Conservation (phyloP, 2,329 filamentous ascomycete species). For the Scopulariopsis brevicaulis region DNA sequence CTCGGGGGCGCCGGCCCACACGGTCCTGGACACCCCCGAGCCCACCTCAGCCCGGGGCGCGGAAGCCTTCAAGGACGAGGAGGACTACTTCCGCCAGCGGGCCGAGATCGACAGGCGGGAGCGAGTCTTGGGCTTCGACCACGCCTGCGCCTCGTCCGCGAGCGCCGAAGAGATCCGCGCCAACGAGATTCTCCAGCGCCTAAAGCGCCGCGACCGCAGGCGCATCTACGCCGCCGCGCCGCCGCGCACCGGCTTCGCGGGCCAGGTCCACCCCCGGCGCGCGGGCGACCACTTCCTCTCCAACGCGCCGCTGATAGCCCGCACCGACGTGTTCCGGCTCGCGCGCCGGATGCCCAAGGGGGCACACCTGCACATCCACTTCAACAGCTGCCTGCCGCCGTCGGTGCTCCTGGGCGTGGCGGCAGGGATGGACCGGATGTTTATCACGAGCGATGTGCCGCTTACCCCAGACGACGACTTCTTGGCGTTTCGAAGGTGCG, state of each 20-base stretch:
- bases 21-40: background rate
- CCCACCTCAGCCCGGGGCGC: background rate
- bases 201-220: conserved; percentile 23
- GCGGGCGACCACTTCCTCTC: conserved; percentile 47
- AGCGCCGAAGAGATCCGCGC: conserved; percentile 22
- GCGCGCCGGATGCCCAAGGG: conserved; percentile 57
- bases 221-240: conserved; percentile 21
- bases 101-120: conserved; percentile 18
- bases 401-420: conserved; percentile 43
- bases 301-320: conserved; percentile 39
- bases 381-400: conserved; percentile 61
- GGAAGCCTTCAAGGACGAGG: conserved; percentile 4
- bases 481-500: conserved; percentile 37
- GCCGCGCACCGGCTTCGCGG: conserved; percentile 22
- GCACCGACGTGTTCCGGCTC: conserved; percentile 45
- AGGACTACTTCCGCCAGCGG: conserved; percentile 20
- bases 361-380: conserved; percentile 63
- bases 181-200: conserved; percentile 24
- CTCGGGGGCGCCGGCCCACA: background rate
- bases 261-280: conserved; percentile 32
- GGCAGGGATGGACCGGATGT: conserved; percentile 52
- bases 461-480: conserved; percentile 27
- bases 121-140: conserved; percentile 26
- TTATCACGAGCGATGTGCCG: conserved; percentile 47
- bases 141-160: conserved; percentile 18